Percentiles rank a stretch among this genome's conserved stretches.
These are phyloP conservation scores for Coemansia sp. DNA, from an alignment of 371 early-diverging fungal species.

Conservation along the genomic window DNA sequence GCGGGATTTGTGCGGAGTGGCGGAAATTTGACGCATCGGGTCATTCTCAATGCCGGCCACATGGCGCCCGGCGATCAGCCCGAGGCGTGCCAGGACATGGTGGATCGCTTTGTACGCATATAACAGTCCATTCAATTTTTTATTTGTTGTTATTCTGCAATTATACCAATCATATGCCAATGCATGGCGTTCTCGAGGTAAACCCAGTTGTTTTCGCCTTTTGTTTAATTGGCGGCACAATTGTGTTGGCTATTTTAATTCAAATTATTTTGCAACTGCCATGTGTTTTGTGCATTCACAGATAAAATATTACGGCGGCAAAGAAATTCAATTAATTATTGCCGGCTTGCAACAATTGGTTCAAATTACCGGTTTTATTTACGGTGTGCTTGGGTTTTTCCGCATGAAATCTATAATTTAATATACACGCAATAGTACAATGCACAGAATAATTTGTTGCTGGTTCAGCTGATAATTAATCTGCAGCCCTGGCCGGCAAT, in stretches of 20 bases:
- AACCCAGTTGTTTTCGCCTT: neutral
- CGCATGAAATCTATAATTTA: neutral
- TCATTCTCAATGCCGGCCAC: constrained; percentile 65
- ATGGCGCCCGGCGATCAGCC: constrained; percentile 62
- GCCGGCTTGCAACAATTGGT: neutral
- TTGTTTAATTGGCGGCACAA: neutral
- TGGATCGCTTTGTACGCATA: constrained; percentile 24
- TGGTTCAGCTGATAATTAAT: neutral
- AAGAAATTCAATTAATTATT: neutral
- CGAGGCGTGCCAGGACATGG: constrained; percentile 41
- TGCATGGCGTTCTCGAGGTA: neutral
- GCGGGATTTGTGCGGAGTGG: constrained; percentile 60
- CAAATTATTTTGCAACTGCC: neutral
- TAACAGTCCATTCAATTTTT: neutral
- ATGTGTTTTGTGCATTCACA: neutral
- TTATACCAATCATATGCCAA: neutral
- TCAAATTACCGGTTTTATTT: neutral
- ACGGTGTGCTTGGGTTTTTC: too few relatives aligned
- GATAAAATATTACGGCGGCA: neutral
- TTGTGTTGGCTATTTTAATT: neutral
- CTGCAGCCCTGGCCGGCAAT: neutral
- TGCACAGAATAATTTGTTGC: neutral
- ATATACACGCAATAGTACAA: neutral
- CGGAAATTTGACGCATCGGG: constrained; percentile 54
- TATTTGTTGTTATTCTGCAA: neutral